These are phyloP conservation scores for Paralagenidium karlingii DNA, from an alignment of 352 stramenopile species.

Conservation along the genomic window DNA sequence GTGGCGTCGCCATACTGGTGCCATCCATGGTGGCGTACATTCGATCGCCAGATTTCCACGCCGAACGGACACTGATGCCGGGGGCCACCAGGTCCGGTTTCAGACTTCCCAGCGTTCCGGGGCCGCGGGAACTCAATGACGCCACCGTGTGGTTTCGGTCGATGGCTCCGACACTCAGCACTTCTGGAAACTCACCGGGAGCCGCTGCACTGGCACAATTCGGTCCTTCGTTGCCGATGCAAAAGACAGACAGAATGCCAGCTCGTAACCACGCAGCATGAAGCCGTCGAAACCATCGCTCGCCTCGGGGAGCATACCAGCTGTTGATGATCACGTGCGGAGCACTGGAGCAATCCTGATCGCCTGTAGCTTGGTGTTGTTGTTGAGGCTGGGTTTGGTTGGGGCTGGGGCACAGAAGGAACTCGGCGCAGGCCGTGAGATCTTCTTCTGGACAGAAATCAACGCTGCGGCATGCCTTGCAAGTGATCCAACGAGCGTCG, in stretches of 20 bases:
- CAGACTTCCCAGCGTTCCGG: conserved; percentile 10
- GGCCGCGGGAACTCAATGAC: conserved; percentile 16
- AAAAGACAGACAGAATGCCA: conserved; percentile 20
- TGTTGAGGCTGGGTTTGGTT: too few relatives aligned
- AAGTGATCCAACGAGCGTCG: conserved; percentile 49
- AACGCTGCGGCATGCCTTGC: conserved; percentile 37
- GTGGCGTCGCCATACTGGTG: conserved; percentile 16
- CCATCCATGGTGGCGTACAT: conserved; percentile 5
- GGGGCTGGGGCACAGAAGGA: conserved; percentile 65
- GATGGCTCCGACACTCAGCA: conserved; percentile 19
- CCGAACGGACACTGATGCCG: conserved; percentile 7
- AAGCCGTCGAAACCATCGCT: conserved; percentile 9
- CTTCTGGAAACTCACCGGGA: conserved; percentile 10
- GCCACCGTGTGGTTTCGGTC: conserved; percentile 9
- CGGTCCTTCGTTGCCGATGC: conserved; percentile 16
- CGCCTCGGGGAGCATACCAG: conserved; percentile 10
- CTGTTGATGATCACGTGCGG: conserved; percentile 24
- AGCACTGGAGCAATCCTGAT: conserved; percentile 17
- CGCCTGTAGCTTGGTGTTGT: conserved; percentile 28
- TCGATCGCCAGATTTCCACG: background rate
- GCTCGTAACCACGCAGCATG: conserved; percentile 14
- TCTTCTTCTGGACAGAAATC: conserved; percentile 43
- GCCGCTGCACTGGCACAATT: conserved; percentile 11
- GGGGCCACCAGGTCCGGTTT: conserved; percentile 18
- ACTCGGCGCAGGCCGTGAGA: conserved; percentile 48